Evolutionary conservation across 106 monocot species (phyloP), one percentile per base, ranked within the genome.

Genomic region (Acanthochlamys bracteata): DNA sequence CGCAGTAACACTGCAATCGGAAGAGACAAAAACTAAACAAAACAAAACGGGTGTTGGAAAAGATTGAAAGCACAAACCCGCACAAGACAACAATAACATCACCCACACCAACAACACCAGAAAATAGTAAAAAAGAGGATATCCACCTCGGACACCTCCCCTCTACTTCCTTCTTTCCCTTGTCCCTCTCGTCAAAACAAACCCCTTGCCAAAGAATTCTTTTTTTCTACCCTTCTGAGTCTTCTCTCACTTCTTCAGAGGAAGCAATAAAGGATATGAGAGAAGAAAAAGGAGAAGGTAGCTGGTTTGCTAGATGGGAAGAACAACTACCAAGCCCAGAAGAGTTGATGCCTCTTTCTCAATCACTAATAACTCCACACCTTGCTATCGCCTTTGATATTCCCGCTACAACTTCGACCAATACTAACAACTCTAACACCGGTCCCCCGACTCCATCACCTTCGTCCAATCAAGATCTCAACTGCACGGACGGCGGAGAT

Each of bases 321-420:
- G 93, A 88, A 62, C 74, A 93, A 60, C 84, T 93, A 4, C 93
- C 93, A 11, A 39, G 71, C 39, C 88, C 93, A 1, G 88, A 88
- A 7, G 88, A 93, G 66, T 79, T 93, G 53, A 88, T 71, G 64
- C 88, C 93, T 24, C 76, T 93, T 11, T 82, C 84, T 39, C 93
- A 88, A 59, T 57, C 82, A 33, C 88, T 93, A 20, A 93, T 93
- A 75, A 93, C 84, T 24, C 88, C 82, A 11, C 75, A 84, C 57
- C 88, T 93, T 52, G 93, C 93, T 42, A 60, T 82, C 39, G 87
- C 89, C 73, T 89, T 89, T 71, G 84, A 89, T 64, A 89, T 89
- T 59, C 73, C 78, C 54, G 4, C 51, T 65, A 11, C 55, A 23
- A 15, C 51, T 65, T 9, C 55, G 20, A 15, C 3, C 73, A 7